Evolutionary conservation across 2,329 filamentous ascomycete species (phyloP), one percentile per base, ranked within the genome.

Genomic region (Fusarium circinatum): DNA sequence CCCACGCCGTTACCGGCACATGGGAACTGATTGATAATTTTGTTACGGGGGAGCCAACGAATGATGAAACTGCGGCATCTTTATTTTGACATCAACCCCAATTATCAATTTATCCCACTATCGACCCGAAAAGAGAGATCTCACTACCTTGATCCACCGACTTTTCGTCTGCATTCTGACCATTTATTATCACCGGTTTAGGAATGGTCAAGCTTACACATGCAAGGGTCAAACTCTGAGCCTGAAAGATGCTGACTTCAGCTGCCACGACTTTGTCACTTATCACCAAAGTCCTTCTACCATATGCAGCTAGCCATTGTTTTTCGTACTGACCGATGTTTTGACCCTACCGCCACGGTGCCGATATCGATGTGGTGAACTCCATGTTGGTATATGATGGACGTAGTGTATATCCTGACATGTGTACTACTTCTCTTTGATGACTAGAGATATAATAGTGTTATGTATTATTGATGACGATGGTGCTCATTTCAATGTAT

Each of bases 251-350:
- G 41, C 67, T 70, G 26, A 70, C 24, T 18, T 49, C 18, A 36
- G 34, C 39, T 47, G 30, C 17, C 20, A 6, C 51, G 20, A 10
- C 32, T 22, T 49, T 69, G 18, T 65, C 41, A 42, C 24, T n/a
- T 41, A n/a, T 34, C 26, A 24, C 66, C 66, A 70, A 70, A 65
- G 66, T 70, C 34, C 66, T 54, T 70, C 36, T 55, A 41, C 65
- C 49, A 26, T 1, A 59, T 70, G 14, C 30, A 60, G 67, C 38
- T 54, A 68, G 64, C 20, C 3, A 2, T 17, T 34, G 30, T n/a
- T 44, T 44, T 52, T 42, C 17, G 30, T 51, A 36, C 48, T 68
- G 63, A 38, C 20, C 26, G 36, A 42, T 41, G n/a, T 28, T 41
- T 48, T 26, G 13, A 30, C 6, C 15, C 7, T 60, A 20, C 18